Evolutionary conservation across 2,329 filamentous ascomycete genomes (phyloP).

Genomic region (Paecilomyces sp.): DNA sequence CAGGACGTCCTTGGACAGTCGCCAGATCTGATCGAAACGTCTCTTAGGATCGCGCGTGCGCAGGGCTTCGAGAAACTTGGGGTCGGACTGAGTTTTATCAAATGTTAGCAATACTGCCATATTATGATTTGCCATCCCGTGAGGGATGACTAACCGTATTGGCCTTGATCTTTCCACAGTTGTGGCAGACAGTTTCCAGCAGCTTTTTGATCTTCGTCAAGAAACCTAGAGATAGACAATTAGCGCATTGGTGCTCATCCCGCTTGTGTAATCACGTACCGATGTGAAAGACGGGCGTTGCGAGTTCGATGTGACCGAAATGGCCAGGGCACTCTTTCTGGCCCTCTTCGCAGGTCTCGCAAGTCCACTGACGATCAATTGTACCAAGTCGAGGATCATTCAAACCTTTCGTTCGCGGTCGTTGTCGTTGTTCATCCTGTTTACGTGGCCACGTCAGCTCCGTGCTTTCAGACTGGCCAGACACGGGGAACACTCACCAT

Average conservation of each 20-base stretch:
- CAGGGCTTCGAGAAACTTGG: slow-evolving; percentile 75
- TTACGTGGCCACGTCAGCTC: slow-evolving; percentile 13
- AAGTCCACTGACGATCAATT: slow-evolving; percentile 92
- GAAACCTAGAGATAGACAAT: slow-evolving; percentile 59
- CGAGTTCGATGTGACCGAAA: slow-evolving; percentile 97
- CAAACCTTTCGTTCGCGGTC: slow-evolving; percentile 82
- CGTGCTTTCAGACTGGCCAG: slow-evolving; percentile 7
- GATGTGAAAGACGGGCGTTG: slow-evolving; percentile 88
- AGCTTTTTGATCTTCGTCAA: slow-evolving; percentile 99
- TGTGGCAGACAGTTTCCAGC: slow-evolving; percentile 97
- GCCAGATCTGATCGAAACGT: slow-evolving; percentile 89
- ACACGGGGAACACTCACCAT: slow-evolving; percentile 52
- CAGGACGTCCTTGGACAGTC: slow-evolving; percentile 81
- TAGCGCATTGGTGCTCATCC: slow-evolving; percentile 13
- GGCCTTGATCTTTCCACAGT: slow-evolving; percentile 94
- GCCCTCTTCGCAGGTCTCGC: slow-evolving; percentile 90
- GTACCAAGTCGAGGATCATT: slow-evolving; percentile 95
- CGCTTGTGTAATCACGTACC: slow-evolving; percentile 35
- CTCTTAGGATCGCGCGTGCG: slow-evolving; percentile 84
- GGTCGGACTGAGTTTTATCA: slow-evolving; percentile 59
- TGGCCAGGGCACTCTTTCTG: slow-evolving; percentile 96
- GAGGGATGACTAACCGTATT: slow-evolving; percentile 87
- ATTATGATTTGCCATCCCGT: slow-evolving; percentile 48
- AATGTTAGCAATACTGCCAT: slow-evolving; percentile 43
- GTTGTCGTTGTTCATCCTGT: slow-evolving; percentile 78